Base-by-base conservation (phyloP, 2,329 filamentous ascomycete species). In the Zasmidium citrigriseum region DNA sequence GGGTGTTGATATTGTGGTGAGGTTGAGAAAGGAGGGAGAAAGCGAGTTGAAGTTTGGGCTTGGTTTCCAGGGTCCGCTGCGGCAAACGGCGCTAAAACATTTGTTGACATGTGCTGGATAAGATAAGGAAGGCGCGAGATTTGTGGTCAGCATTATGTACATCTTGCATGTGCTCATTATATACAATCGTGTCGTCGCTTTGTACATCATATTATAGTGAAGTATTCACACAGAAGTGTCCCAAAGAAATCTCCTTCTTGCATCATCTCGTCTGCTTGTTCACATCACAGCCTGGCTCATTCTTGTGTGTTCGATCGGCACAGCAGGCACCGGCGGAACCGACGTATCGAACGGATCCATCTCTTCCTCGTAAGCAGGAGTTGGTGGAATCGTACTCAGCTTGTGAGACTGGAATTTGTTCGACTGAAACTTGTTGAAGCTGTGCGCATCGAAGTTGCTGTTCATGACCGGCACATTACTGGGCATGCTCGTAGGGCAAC, bases 341-440 rank as follows among this genome's bases (percentile, higher is more conserved):
- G 63, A 55, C 27, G 51, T 69, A 27, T 76, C 75, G 58, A 78
- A 78, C 0, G 76, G 76, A 60, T 75, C 74, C 21, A 70, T 61
- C 7, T 60, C 57, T 11, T 67, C 62, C 14, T 64, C 60, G 4
- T 68, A 61, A 20, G 67, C 72, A n/a, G 76, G 75, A 4, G 75
- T 79, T 2, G 73, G 75, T n/a, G 76, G 75, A 25, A 78, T 77
- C 0, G 73, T 72, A 10, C 68, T 68, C 48, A 78, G 59, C 29
- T 71, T 65, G 2, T 74, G 75, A 9, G 64, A 68, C 47, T 65
- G 46, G 38, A 64, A 70, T 58, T 57, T 59, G 59, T 69, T 64
- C n/a, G n/a, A n/a, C n/a, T n/a, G n/a, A 46, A 57, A 55, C 10
- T 70, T 68, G 18, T 67, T 59, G 11, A 69, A 69, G 18, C 62